These are phyloP conservation scores for Xylariaceae sp. DNA, from an alignment of 2,329 filamentous ascomycete genomes.

Conservation along the genomic window DNA sequence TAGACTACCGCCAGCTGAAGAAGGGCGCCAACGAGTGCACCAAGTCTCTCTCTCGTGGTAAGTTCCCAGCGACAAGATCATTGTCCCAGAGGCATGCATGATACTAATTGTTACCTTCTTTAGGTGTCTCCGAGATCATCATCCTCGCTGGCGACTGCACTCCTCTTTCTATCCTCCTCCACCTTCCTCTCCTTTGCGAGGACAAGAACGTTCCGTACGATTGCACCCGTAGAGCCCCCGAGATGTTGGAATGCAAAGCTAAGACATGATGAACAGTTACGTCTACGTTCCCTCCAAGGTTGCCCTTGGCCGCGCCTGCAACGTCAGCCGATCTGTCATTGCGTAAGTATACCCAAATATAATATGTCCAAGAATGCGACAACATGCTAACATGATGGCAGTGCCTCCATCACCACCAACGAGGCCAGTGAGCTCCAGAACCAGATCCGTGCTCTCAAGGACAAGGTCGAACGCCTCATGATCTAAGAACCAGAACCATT, in stretches of 20 bases:
- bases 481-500: slow-evolving; percentile 55
- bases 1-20: slow-evolving; percentile 62
- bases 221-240: not conserved
- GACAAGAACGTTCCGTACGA: slow-evolving; percentile 56
- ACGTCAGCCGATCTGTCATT: slow-evolving; percentile 84
- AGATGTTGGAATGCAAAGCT: not conserved
- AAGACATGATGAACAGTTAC: slow-evolving; percentile 10
- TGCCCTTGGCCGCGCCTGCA: slow-evolving; percentile 80
- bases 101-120: slow-evolving; percentile 2
- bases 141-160: slow-evolving; percentile 84
- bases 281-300: slow-evolving; percentile 59
- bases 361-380: not conserved
- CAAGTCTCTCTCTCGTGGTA: slow-evolving; percentile 82
- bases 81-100: not conserved
- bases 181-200: slow-evolving; percentile 83
- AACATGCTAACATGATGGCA: slow-evolving; percentile 3
- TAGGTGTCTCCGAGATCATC: slow-evolving; percentile 70
- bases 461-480: slow-evolving; percentile 92
- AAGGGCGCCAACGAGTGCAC: slow-evolving; percentile 83
- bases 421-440: slow-evolving; percentile 80
- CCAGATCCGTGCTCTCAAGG: slow-evolving; percentile 84
- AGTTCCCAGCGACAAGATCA: not conserved
- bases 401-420: slow-evolving; percentile 76
- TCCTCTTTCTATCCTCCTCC: slow-evolving; percentile 81
- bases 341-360: slow-evolving; percentile 43